Base-by-base conservation (phyloP, 257 asterid species). In the Thymus quinquecostatus region DNA sequence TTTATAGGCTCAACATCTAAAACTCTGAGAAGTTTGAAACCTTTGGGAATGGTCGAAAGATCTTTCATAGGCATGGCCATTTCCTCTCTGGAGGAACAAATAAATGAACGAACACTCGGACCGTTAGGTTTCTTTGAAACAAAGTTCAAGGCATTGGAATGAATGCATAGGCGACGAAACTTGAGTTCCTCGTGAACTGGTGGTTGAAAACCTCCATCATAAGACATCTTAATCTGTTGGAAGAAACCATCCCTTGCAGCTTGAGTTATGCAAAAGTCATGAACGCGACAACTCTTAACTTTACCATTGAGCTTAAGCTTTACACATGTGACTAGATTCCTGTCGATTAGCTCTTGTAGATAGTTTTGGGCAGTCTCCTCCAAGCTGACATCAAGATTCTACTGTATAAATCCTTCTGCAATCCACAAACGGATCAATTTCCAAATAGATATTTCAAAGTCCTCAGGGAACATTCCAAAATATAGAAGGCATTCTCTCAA, bases 401-500 rank as follows among this genome's bases (percentile, higher is more conserved):
- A 30, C 27, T 28, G 73, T 48, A 82, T 69, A 50, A 82, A 82
- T 13, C 86, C 83, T 70, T 82, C 83, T 1, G 86, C 83, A 0
- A 82, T 73, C 86, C 86, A 82, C 59, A 76, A 14, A 0, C 48
- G 43, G 40, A 65, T 41, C 62, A 82, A 57, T 58, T 73, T 79
- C 78, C 78, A 66, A 33, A 70, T 75, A 0, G 73, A 75, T 36
- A 82, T 69, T 66, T 69, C 70, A 2, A 12, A 71, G 40, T 36
- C 40, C 49, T 63, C 53, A 0, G 78, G 80, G 28, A 82, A 78
- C 10, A 80, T 53, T 14, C 72, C 72, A 12, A 68, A 40, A 7
- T 68, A 68, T 4, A 87, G 81, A 70, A 87, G 82, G 50, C 92
- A 87, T 0, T 73, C 81, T 41, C 79, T 77, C 64, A 83, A 71